Conservation (phyloP, 495 filamentous ascomycete species). For the Penicillium maclennaniae region DNA sequence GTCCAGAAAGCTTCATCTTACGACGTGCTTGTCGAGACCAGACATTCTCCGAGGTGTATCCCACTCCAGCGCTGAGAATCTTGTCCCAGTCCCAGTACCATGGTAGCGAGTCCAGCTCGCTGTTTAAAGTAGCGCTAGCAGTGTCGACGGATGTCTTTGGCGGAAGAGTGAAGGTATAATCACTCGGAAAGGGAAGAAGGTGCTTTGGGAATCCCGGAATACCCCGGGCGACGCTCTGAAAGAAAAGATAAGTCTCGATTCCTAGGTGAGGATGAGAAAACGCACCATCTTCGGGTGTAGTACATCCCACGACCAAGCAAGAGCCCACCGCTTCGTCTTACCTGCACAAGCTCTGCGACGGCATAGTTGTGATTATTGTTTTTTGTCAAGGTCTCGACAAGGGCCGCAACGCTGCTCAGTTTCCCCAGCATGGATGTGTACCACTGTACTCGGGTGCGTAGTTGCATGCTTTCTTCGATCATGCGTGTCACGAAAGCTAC, state of each 20-base stretch:
- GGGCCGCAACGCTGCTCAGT: slow-evolving; percentile 59
- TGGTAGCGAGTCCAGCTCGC: slow-evolving; percentile 40
- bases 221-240: slow-evolving; percentile 53
- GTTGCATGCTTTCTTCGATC: slow-evolving; percentile 63
- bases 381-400: slow-evolving; percentile 59
- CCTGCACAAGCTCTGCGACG: slow-evolving; percentile 72
- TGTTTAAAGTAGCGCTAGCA: slow-evolving; percentile 32
- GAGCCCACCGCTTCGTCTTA: slow-evolving; percentile 79
- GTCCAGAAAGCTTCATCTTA: slow-evolving; percentile 36
- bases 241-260: slow-evolving; percentile 4
- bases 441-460: slow-evolving; percentile 67
- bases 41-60: slow-evolving; percentile 59
- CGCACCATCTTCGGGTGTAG: slow-evolving; percentile 60
- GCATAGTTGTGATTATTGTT: slow-evolving; percentile 72
- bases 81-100: slow-evolving; percentile 51
- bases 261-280: background rate
- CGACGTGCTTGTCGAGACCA: slow-evolving; percentile 68
- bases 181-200: slow-evolving; percentile 55
- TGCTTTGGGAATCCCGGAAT: slow-evolving; percentile 54
- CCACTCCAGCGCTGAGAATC: slow-evolving; percentile 43
- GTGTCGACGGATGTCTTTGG: slow-evolving; percentile 22
- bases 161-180: slow-evolving; percentile 47
- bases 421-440: slow-evolving; percentile 93
- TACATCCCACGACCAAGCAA: slow-evolving; percentile 80
- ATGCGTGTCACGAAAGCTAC: slow-evolving; percentile 72